Evolutionary conservation across 495 filamentous ascomycete species (phyloP), one percentile per base, ranked within the genome.

Genomic region (Neurospora cerealis): DNA sequence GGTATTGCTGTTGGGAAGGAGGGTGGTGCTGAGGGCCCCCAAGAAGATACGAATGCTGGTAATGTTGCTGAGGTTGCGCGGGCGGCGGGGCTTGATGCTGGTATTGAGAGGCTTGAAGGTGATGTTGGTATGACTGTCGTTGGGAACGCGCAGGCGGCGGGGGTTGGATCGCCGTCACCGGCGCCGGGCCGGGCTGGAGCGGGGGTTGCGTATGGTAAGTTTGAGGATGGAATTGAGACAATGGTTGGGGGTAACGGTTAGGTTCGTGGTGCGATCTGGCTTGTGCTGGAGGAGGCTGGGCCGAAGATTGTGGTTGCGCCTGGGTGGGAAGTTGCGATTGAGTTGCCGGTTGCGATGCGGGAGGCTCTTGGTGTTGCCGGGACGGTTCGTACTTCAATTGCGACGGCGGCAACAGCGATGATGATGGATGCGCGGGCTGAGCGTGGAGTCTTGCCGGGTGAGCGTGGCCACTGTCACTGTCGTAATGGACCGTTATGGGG

Each of bases 401-500:
- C 54, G 28, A 28, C 54, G 54, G 74, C 44, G 62, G 70, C 69
- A 72, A 38, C 72, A 72, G 73, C 19, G 48, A 42, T 41, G 38
- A 24, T 69, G 28, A 19, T 41, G 32, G 40, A n/a, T 70, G 73
- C 42, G 24, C 38, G 13, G 36, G 34, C 34, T 73, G 39, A 15
- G 73, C 15, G 36, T 70, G 62, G 19, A 71, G 17, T 72, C 75
- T 77, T 44, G 71, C 75, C 39, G 73, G 75, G 39, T 77, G 71
- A 54, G 74, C 60, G 37, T 74, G 74, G 62, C 76, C 75, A 34
- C 46, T 62, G 54, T 62, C 73, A 72, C 72, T 69, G 66, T 78
- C 75, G 39, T 73, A 73, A 13, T 78, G 71, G 5, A 80, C 74
- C 21, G 73, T 74, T 42, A 77, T 75, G 69, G 77, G 78, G 21